phyloP scores from a whole-genome alignment of 2,329 filamentous ascomycete genomes.

The Botrytis byssoidea region DNA sequence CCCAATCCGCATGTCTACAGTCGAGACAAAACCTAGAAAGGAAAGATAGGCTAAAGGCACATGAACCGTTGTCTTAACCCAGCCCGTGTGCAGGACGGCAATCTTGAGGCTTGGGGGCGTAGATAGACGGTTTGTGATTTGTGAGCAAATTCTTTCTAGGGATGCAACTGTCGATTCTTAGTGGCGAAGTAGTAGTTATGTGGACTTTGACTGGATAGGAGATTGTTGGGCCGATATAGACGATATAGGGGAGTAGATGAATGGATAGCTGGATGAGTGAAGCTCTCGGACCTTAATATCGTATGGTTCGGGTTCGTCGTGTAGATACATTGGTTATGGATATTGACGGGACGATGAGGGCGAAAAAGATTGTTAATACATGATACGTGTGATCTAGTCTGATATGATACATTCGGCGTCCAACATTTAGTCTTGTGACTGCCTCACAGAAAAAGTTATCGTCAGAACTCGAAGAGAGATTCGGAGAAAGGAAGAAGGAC shows the following conservation, averaged over 20 bases:
- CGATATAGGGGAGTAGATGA: neutral
- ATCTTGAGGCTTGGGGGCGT: neutral
- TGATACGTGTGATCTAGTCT: neutral
- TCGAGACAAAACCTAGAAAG: neutral
- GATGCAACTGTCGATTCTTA: neutral
- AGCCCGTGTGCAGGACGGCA: slow-evolving; percentile 8
- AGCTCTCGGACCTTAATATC: neutral
- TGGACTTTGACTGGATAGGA: neutral
- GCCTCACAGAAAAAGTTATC: neutral
- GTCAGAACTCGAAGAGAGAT: neutral
- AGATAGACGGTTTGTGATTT: slow-evolving; percentile 17
- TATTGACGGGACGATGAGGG: neutral
- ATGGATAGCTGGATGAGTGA: neutral
- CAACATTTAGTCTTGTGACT: neutral
- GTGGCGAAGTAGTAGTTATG: neutral
- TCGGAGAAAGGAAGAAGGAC: neutral
- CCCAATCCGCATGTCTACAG: neutral
- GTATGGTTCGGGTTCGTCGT: neutral
- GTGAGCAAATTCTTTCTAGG: neutral
- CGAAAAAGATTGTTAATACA: neutral
- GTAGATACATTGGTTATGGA: neutral
- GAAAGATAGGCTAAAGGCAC: neutral
- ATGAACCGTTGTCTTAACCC: slow-evolving; percentile 14
- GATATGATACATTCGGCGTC: neutral
- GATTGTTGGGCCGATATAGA: neutral